These are phyloP conservation scores for Claviceps digitariae DNA, from an alignment of 2,329 filamentous ascomycete species.

Conservation along the genomic window DNA sequence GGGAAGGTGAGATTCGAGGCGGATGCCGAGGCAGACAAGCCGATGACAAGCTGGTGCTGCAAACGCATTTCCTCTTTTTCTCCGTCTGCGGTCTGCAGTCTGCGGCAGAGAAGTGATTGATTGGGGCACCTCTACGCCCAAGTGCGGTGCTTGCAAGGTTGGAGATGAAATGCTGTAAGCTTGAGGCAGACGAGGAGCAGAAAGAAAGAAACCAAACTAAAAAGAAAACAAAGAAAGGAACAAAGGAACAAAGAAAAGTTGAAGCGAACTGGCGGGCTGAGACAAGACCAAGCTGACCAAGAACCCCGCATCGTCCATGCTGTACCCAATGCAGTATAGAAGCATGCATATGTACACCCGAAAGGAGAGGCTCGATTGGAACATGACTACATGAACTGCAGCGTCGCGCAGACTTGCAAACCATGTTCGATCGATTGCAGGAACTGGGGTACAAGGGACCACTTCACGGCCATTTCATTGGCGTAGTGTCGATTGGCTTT, in stretches of 20 bases:
- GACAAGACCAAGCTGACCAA: neutral
- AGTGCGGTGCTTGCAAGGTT: neutral
- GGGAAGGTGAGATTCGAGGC: neutral
- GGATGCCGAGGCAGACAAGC: neutral
- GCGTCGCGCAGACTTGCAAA: too few relatives aligned
- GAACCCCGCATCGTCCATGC: neutral
- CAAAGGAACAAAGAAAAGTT: too few relatives aligned
- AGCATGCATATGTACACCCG: neutral
- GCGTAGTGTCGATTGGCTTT: neutral
- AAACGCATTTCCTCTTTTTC: neutral
- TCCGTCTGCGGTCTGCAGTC: too few relatives aligned
- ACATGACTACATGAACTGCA: too few relatives aligned
- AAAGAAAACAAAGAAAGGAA: neutral
- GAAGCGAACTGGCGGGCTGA: too few relatives aligned
- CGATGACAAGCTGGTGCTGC: neutral
- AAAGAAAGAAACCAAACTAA: too few relatives aligned
- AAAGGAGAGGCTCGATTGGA: neutral
- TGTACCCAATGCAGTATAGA: neutral
- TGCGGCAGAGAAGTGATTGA: neutral
- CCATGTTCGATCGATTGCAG: neutral
- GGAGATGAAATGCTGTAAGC: neutral
- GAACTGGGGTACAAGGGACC: too few relatives aligned
- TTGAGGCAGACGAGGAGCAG: too few relatives aligned
- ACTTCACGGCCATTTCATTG: neutral
- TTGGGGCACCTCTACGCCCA: neutral